Evolutionary conservation across 306 rosid species (phyloP).

Genomic region (Fragaria iinumae): DNA sequence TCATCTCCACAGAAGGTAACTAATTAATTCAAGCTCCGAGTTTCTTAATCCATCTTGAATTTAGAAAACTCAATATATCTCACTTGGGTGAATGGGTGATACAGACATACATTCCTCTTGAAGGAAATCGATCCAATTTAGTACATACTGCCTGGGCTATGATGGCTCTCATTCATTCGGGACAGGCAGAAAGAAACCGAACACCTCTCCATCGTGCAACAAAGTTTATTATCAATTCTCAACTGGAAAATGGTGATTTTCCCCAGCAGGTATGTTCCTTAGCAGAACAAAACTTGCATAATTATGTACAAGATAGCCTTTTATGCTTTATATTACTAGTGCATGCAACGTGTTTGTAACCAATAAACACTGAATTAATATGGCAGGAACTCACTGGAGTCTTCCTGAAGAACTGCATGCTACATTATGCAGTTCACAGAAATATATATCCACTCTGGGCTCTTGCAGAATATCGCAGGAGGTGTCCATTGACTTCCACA

Average conservation of each 20-base stretch:
- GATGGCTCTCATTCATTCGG: conserved; percentile 58
- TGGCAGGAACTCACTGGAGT: conserved; percentile 54
- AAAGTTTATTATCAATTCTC: conserved; percentile 54
- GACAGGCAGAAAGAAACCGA: conserved; percentile 56
- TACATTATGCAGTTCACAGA: conserved; percentile 63
- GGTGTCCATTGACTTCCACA: conserved; percentile 42
- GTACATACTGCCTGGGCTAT: conserved; percentile 75
- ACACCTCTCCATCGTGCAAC: conserved; percentile 61
- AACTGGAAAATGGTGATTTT: conserved; percentile 61
- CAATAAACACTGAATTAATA: neutral
- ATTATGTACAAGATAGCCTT: neutral
- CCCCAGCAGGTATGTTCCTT: conserved; percentile 51
- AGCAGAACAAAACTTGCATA: too few relatives aligned
- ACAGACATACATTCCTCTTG: conserved; percentile 48
- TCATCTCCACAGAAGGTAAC: conserved; percentile 49
- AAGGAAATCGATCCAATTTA: conserved; percentile 52
- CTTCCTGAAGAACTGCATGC: conserved; percentile 55
- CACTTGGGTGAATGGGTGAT: neutral
- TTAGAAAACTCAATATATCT: neutral
- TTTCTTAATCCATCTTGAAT: neutral
- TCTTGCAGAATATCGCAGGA: conserved; percentile 57
- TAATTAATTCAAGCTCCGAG: neutral
- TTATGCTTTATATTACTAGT: neutral
- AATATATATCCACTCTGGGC: conserved; percentile 63
- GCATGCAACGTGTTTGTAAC: neutral